Evolutionary conservation across 2,329 filamentous ascomycete species (phyloP).

Genomic region (Fusarium chaquense): DNA sequence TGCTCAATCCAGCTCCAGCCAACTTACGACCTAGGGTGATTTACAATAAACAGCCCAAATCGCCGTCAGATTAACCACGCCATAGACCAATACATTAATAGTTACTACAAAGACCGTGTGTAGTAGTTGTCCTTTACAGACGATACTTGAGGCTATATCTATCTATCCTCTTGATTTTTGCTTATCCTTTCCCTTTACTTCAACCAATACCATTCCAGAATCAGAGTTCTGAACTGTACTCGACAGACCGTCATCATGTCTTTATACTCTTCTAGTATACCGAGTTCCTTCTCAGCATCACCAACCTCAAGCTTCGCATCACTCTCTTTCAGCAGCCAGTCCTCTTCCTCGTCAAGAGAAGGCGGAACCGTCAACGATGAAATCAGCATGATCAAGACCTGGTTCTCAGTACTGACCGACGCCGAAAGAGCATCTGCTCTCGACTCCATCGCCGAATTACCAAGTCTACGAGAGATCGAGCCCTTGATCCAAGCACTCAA

Average conservation of each 20-base stretch:
- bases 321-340: constrained; percentile 22
- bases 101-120: constrained; percentile 15
- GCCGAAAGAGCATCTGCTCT: constrained; percentile 39
- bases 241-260: constrained; percentile 31
- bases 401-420: constrained; percentile 45
- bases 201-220: neutral
- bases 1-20: constrained; percentile 48
- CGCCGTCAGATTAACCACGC: constrained; percentile 44
- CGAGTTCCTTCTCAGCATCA: constrained; percentile 38
- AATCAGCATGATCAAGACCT: constrained; percentile 44
- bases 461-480: constrained; percentile 45
- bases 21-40: constrained; percentile 46
- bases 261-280: constrained; percentile 37
- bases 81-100: constrained; percentile 42
- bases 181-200: neutral
- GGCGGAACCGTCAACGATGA: constrained; percentile 37
- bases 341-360: constrained; percentile 16
- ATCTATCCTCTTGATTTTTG: neutral
- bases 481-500: constrained; percentile 46
- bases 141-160: constrained; percentile 4
- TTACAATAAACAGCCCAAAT: constrained; percentile 37
- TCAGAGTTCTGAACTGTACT: neutral
- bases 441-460: constrained; percentile 42
- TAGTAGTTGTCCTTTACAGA: constrained; percentile 5
- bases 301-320: constrained; percentile 43